Evolutionary conservation across 2,329 filamentous ascomycete genomes (phyloP).

Genomic region (Eurotiales sp.): DNA sequence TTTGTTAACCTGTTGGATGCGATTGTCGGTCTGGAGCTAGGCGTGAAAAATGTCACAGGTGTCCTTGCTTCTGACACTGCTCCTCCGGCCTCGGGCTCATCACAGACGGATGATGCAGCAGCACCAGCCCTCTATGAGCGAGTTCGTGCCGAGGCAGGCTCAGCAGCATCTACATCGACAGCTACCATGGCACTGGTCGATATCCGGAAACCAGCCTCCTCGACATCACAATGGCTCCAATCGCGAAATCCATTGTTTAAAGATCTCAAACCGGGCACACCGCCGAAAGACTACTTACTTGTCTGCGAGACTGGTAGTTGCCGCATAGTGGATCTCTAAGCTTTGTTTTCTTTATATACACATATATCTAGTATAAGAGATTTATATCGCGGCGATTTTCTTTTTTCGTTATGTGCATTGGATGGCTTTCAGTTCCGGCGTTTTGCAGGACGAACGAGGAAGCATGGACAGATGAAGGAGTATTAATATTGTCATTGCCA

Average conservation of each 20-base stretch:
- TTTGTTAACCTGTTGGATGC: slow-evolving; percentile 76
- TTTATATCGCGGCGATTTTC: too few relatives aligned
- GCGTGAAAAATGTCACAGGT: slow-evolving; percentile 59
- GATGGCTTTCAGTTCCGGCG: too few relatives aligned
- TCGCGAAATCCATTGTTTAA: slow-evolving; percentile 34
- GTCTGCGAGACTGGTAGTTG: slow-evolving; percentile 38
- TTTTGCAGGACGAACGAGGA: too few relatives aligned
- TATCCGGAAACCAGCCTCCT: slow-evolving; percentile 30
- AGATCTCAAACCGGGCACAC: slow-evolving; percentile 30
- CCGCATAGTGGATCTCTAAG: slow-evolving; percentile 29
- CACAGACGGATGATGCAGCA: too few relatives aligned
- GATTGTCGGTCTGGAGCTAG: slow-evolving; percentile 71
- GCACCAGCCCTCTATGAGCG: slow-evolving; percentile 18
- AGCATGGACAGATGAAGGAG: too few relatives aligned
- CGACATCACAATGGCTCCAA: slow-evolving; percentile 37
- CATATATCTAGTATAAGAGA: too few relatives aligned
- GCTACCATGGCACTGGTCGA: slow-evolving; percentile 35
- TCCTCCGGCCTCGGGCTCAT: too few relatives aligned
- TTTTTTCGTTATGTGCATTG: too few relatives aligned
- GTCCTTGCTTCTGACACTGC: slow-evolving; percentile 43
- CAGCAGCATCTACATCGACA: slow-evolving; percentile 29
- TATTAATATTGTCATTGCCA: too few relatives aligned
- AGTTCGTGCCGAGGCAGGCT: slow-evolving; percentile 32
- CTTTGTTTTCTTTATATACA: too few relatives aligned
- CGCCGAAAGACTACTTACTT: slow-evolving; percentile 36